Evolutionary conservation across 805 yeast species (phyloP), one percentile per base, ranked within the genome.

Genomic region (Lipomyces spencermartinsiae): DNA sequence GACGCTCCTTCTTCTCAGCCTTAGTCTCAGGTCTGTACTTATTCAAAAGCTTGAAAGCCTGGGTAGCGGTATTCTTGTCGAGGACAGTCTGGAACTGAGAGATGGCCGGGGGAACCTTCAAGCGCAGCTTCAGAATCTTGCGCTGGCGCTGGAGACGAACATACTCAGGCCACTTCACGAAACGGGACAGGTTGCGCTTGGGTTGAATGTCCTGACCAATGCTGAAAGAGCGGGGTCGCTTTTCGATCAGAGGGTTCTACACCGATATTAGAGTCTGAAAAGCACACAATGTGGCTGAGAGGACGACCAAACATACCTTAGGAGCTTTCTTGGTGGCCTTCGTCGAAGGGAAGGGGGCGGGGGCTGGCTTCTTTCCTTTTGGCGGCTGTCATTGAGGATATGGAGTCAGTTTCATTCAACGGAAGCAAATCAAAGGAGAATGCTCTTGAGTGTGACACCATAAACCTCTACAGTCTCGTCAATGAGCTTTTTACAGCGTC

Each of bases 121-220:
- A 88, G 90, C 99, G 93, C 84, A 93, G 83, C 78, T 89, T 85
- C 83, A 94, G 87, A 83, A 94, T 90, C 89, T 94, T 94, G 90
- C 90, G 95, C 86, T 95, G 98, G 89, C 99, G 93, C 87, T 94
- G 99, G 78, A 95, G 87, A 86, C 97, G 92, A 77, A 94, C 96
- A 83, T 94, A 93, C 85, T 90, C 95, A 81, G 99, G 99, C 99
- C 99, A 95, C 85, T 91, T 95, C 81, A 94, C 98, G 83, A 91
- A 93, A 85, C 98, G 93, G 72, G 97, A 86, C 81, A 95, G 88
- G 89, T 95, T 92, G 85, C 94, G 89, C 87, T 90, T 92, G 83
- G 93, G 89, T 85, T 94, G 98, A 78, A 94, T 79, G 75, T 89
- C 85, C 87, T 95, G 98, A 79, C 99, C 99, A 79, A 95, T 90